Percentiles rank a stretch among this genome's conserved stretches.
These are phyloP conservation scores for Teunomyces atbi DNA, from an alignment of 805 yeast genomes.

Conservation along the genomic window DNA sequence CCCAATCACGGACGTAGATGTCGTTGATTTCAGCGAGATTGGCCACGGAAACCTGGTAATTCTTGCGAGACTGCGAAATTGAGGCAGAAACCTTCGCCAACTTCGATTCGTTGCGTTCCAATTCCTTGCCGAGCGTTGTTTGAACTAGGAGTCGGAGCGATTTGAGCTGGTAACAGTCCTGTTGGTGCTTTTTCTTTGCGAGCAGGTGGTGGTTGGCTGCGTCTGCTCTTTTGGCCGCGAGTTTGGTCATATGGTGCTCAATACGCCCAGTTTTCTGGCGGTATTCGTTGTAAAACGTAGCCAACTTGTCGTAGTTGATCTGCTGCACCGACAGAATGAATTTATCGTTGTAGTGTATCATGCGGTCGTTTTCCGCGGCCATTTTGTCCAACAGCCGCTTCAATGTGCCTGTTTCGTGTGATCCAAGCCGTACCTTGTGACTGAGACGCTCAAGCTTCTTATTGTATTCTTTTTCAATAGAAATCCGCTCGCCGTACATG, in stretches of 20 bases:
- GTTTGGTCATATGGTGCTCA: conserved; percentile 55
- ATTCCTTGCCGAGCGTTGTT: conserved; percentile 71
- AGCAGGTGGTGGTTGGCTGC: conserved; percentile 35
- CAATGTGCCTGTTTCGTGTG: conserved; percentile 58
- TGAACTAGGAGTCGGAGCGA: conserved; percentile 60
- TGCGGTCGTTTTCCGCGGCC: conserved; percentile 54
- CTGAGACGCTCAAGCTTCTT: conserved; percentile 53
- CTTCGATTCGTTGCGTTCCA: conserved; percentile 57
- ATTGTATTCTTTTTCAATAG: conserved; percentile 73
- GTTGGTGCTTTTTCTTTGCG: conserved; percentile 50
- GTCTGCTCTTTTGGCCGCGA: conserved; percentile 47
- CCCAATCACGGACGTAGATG: conserved; percentile 74
- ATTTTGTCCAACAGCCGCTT: conserved; percentile 59
- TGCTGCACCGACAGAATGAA: conserved; percentile 52
- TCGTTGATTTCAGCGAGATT: conserved; percentile 57
- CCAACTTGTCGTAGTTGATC: conserved; percentile 48
- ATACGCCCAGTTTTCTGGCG: conserved; percentile 54
- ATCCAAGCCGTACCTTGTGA: conserved; percentile 46
- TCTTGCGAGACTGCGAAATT: conserved; percentile 44
- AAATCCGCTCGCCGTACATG: conserved; percentile 42
- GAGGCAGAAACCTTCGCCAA: conserved; percentile 48
- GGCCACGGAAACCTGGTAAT: conserved; percentile 56
- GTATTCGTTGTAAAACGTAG: conserved; percentile 49
- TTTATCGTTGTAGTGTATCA: conserved; percentile 55
- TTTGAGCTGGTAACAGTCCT: conserved; percentile 57